Evolutionary conservation across 2,329 filamentous ascomycete species (phyloP), one percentile per base, ranked within the genome.

Genomic region (Cladosporium colombiae): DNA sequence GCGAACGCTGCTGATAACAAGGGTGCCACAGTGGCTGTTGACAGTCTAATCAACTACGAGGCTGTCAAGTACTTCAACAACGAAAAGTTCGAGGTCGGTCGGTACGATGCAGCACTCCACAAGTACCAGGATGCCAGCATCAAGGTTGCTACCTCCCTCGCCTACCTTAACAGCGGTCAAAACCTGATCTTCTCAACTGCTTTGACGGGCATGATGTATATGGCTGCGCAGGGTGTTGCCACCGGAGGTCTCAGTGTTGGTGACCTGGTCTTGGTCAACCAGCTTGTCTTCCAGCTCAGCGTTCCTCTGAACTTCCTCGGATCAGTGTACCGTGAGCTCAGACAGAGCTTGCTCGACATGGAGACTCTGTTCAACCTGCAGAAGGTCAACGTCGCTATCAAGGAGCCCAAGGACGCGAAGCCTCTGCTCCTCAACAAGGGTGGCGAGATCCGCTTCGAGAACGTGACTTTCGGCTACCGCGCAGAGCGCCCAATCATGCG

Each of bases 21-120:
- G 76, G 95, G 92, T 0, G 96, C 94, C 0, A 98, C 94, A 0
- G 92, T 98, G 8, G 94, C 94, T 0, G 93, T 98, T 1, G 95
- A 99, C 80, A 97, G 93, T 0, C 82, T 99, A 60, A 97, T 99
- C 83, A 99, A 99, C 81, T 99, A 97, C 75, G 95, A 99, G 79
- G 94, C 96, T 16, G 95, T 99, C 75, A 99, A 99, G 75, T 97
- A 98, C 81, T 99, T 98, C 82, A 99, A 99, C 82, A 99, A 99
- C 74, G 96, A 99, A 76, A 92, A 91, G 70, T 98, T 93, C 70
- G 95, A 99, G 80, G 92, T 97, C 52, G 85, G 86, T 35, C 88
- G 95, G 50, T 99, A 99, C 77, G 93, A 98, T 78, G 87, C 89
- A 72, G 93, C 95, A 0, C 82, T 99, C 27, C 85, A 89, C 70